phyloP scores from a whole-genome alignment of 225 moss, liverwort and hornwort genomes.

The Rhytidiadelphus loreus region DNA sequence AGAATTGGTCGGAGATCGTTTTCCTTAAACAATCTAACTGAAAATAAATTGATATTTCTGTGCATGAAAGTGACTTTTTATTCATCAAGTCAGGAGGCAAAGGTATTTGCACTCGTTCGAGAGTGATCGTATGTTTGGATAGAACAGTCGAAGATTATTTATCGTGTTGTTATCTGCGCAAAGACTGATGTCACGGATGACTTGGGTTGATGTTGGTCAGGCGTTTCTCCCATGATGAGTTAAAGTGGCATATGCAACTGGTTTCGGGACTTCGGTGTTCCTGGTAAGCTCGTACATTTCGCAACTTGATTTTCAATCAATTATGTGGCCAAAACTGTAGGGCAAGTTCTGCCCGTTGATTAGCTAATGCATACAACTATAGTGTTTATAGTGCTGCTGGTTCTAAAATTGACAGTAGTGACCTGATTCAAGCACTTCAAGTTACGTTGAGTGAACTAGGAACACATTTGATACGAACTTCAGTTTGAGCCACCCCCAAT shows the following conservation, averaged over 20 bases:
- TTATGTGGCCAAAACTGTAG: background rate
- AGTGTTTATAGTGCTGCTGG: background rate
- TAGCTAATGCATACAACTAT: background rate
- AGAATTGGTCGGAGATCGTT: background rate
- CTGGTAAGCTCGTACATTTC: conserved; percentile 19
- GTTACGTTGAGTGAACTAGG: background rate
- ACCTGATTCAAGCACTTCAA: background rate
- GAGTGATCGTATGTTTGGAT: background rate
- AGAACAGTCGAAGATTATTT: background rate
- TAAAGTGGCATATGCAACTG: conserved; percentile 6
- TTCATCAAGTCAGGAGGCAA: background rate
- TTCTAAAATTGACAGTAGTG: background rate
- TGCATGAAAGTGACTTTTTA: background rate
- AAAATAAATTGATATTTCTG: background rate
- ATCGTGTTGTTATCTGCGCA: background rate
- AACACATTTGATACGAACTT: background rate
- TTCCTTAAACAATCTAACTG: background rate
- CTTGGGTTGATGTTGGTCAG: conserved; percentile 11
- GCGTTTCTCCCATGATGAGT: conserved; percentile 42
- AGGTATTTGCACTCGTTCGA: background rate
- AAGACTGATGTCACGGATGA: background rate
- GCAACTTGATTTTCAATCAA: background rate
- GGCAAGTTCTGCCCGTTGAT: background rate
- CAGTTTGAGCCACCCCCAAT: background rate
- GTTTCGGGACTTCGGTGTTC: background rate